Evolutionary conservation across 1,139 yeast genomes (phyloP).

Genomic region (Candida buenavistaensis): DNA sequence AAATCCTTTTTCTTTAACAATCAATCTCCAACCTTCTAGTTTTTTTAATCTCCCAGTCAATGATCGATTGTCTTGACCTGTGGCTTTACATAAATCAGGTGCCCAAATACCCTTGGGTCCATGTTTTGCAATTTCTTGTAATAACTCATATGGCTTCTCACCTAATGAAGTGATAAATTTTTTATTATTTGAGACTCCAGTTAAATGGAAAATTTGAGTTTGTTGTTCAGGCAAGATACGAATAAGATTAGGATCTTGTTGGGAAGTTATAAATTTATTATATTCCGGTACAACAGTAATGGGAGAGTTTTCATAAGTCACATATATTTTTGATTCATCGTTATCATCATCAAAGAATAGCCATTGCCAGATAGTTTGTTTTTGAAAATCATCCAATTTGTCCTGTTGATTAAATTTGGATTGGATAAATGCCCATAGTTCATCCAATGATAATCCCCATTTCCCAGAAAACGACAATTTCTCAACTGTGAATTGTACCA

Average conservation of each 20-base stretch:
- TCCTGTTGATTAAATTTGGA: slow-evolving; percentile 18
- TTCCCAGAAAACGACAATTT: slow-evolving; percentile 39
- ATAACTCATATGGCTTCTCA: slow-evolving; percentile 41
- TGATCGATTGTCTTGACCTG: slow-evolving; percentile 74
- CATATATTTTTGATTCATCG: slow-evolving; percentile 18
- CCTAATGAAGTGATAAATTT: slow-evolving; percentile 35
- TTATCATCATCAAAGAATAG: slow-evolving; percentile 25
- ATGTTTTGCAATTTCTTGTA: slow-evolving; percentile 53
- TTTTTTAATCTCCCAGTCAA: slow-evolving; percentile 60
- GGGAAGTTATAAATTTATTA: slow-evolving; percentile 18
- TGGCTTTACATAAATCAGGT: slow-evolving; percentile 50
- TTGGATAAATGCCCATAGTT: slow-evolving; percentile 31
- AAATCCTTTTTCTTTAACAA: slow-evolving; percentile 42
- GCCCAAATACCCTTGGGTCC: slow-evolving; percentile 60
- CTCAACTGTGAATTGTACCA: slow-evolving; percentile 29
- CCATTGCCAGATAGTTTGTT: slow-evolving; percentile 44
- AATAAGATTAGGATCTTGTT: slow-evolving; percentile 16
- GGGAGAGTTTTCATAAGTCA: slow-evolving; percentile 17
- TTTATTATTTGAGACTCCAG: slow-evolving; percentile 38
- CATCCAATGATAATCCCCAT: slow-evolving; percentile 28
- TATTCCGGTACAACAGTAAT: slow-evolving; percentile 23
- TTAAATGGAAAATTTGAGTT: slow-evolving; percentile 43
- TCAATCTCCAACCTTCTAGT: slow-evolving; percentile 49
- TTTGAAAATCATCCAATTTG: slow-evolving; percentile 33
- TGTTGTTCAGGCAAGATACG: slow-evolving; percentile 36